Evolutionary conservation across 345 rosid genomes (phyloP).

Genomic region (Murraya koenigii): DNA sequence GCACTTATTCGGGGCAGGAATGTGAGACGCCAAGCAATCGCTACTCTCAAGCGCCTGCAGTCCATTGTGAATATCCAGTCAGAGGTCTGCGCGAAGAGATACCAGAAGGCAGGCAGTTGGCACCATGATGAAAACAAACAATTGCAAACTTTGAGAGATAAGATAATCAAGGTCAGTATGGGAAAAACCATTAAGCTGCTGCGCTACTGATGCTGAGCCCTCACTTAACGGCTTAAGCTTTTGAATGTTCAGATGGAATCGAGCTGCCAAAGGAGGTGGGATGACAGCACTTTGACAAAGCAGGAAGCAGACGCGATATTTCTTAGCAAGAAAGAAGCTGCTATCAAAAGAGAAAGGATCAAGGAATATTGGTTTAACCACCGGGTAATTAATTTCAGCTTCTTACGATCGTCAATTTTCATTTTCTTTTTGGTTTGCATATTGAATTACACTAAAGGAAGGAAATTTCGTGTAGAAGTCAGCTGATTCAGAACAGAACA

Average conservation of each 20-base stretch:
- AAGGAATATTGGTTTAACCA: constrained; percentile 61
- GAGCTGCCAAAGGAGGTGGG: constrained; percentile 73
- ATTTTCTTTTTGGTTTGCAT: background rate
- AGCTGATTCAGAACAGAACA: constrained; percentile 65
- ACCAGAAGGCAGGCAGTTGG: constrained; percentile 35
- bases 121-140: constrained; percentile 42
- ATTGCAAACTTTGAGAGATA: constrained; percentile 45
- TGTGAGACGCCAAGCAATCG: constrained; percentile 78
- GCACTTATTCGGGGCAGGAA: constrained; percentile 79
- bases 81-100: constrained; percentile 55
- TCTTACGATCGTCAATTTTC: background rate
- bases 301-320: constrained; percentile 63
- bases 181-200: background rate
- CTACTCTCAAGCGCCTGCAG: constrained; percentile 77
- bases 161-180: constrained; percentile 46
- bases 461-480: constrained; percentile 54
- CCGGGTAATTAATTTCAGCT: constrained; percentile 42
- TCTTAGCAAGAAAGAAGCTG: constrained; percentile 72
- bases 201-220: background rate
- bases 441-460: constrained; percentile 9
- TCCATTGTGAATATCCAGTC: constrained; percentile 81
- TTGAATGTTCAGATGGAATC: constrained; percentile 53
- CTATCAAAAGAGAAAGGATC: constrained; percentile 58
- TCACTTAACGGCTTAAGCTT: background rate
- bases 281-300: constrained; percentile 75